Conservation (phyloP, 192 early-diverging fungal genomes). For the Phlyctochytrium planicorne region DNA sequence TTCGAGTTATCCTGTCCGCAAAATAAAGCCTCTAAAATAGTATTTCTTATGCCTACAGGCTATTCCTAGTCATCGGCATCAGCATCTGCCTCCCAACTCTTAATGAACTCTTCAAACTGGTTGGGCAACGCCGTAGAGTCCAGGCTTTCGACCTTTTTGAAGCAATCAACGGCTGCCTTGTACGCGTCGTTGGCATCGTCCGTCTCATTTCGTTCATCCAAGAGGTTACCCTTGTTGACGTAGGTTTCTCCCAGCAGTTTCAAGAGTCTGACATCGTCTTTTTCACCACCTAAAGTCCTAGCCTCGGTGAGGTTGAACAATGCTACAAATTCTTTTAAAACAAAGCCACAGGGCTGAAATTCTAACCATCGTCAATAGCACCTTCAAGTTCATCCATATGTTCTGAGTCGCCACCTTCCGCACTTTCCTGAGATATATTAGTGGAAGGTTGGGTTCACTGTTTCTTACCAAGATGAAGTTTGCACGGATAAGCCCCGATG, state of each 20-base stretch:
- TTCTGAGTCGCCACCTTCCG: background rate
- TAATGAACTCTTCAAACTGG: conserved; percentile 35
- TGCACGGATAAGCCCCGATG: background rate
- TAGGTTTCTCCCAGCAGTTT: conserved; percentile 32
- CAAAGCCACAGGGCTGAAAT: too few species aligned
- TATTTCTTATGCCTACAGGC: too few species aligned
- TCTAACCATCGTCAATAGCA: background rate
- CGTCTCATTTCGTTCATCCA: conserved; percentile 31
- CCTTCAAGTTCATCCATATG: background rate
- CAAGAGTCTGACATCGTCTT: too few species aligned
- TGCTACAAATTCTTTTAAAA: too few species aligned
- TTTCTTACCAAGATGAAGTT: background rate
- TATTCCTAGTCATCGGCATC: too few species aligned
- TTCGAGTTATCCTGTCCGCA: too few species aligned
- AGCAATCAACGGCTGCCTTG: conserved; percentile 31
- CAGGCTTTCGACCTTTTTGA: conserved; percentile 23
- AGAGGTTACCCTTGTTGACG: conserved; percentile 34
- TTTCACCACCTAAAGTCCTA: too few species aligned
- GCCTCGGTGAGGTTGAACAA: too few species aligned
- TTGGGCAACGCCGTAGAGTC: conserved; percentile 31
- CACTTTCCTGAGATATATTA: background rate
- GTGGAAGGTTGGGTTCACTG: background rate
- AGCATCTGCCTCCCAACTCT: conserved; percentile 33
- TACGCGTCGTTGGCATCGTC: conserved; percentile 23
- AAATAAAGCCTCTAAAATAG: too few species aligned